These are phyloP conservation scores for Carex parvula DNA, from an alignment of 176 grass and related monocot genomes.

Conservation along the genomic window DNA sequence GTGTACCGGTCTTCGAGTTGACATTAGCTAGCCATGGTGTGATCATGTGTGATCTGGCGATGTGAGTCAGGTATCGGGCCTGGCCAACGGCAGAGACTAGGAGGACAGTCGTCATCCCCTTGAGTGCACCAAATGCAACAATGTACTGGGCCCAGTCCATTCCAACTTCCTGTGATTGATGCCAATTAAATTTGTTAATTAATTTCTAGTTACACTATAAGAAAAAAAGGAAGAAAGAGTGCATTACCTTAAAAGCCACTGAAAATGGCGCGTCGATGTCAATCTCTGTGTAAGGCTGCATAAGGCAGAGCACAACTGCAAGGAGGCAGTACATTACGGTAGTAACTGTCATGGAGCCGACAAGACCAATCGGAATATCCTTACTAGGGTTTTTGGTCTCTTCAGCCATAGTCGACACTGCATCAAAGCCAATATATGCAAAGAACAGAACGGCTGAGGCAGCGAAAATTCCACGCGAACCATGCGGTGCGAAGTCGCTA, in stretches of 20 bases:
- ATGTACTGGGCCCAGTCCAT: slow-evolving; percentile 87
- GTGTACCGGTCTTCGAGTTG: slow-evolving; percentile 35
- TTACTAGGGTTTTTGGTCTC: slow-evolving; percentile 62
- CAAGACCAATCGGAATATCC: slow-evolving; percentile 79
- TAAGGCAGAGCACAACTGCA: slow-evolving; percentile 62
- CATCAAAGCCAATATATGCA: slow-evolving; percentile 88
- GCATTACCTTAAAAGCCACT: slow-evolving; percentile 47
- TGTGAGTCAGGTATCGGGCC: slow-evolving; percentile 68
- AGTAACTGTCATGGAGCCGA: slow-evolving; percentile 65
- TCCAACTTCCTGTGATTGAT: slow-evolving; percentile 18
- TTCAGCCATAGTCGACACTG: slow-evolving; percentile 86
- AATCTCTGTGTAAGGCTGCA: slow-evolving; percentile 48
- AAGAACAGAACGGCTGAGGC: slow-evolving; percentile 86
- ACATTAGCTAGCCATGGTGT: slow-evolving; percentile 50
- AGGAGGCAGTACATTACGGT: slow-evolving; percentile 46
- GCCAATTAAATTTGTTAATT: not conserved
- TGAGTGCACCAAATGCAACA: slow-evolving; percentile 59
- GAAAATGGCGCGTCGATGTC: slow-evolving; percentile 54
- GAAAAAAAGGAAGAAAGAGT: not conserved
- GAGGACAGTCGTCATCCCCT: slow-evolving; percentile 62
- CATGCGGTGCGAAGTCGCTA: slow-evolving; percentile 49
- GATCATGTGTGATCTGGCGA: slow-evolving; percentile 51
- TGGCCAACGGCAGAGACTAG: slow-evolving; percentile 58
- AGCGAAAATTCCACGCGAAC: slow-evolving; percentile 51
- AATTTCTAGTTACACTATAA: not conserved